These are phyloP conservation scores for Harringtonia aguacate DNA, from an alignment of 2,329 filamentous ascomycete genomes.

Conservation along the genomic window DNA sequence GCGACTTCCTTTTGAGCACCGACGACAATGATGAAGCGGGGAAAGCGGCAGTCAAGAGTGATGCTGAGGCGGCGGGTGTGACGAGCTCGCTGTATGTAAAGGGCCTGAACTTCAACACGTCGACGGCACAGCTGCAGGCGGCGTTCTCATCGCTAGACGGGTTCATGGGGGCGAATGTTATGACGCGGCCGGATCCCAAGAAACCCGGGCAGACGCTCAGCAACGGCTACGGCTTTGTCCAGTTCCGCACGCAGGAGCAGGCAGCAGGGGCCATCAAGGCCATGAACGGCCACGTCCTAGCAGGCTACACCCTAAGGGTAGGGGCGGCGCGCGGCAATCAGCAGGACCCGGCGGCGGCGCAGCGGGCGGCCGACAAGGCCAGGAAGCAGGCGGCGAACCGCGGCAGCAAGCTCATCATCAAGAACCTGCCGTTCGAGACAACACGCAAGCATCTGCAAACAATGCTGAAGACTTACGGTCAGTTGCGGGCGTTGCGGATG, in stretches of 20 bases:
- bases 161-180: constrained; percentile 81
- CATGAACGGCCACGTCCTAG: constrained; percentile 86
- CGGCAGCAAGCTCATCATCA: constrained; percentile 85
- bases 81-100: constrained; percentile 84
- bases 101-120: constrained; percentile 89
- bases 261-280: constrained; percentile 68
- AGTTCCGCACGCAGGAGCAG: constrained; percentile 69
- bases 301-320: constrained; percentile 75
- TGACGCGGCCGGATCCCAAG: constrained; percentile 90
- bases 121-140: constrained; percentile 62
- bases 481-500: constrained; percentile 83
- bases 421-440: constrained; percentile 94
- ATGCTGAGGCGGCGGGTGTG: constrained; percentile 38
- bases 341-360: constrained; percentile 77
- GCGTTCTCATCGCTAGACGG: constrained; percentile 74
- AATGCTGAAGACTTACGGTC: constrained; percentile 81
- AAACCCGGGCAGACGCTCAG: constrained; percentile 77
- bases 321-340: constrained; percentile 73
- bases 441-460: constrained; percentile 84
- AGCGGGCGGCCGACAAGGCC: constrained; percentile 68
- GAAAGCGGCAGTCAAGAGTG: neutral
- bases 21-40: no score
- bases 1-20: constrained; percentile 11
- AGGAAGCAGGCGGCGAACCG: constrained; percentile 67
- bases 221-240: constrained; percentile 95